phyloP scores from a whole-genome alignment of 352 stramenopile genomes.

The Phytopythium delawarense region DNA sequence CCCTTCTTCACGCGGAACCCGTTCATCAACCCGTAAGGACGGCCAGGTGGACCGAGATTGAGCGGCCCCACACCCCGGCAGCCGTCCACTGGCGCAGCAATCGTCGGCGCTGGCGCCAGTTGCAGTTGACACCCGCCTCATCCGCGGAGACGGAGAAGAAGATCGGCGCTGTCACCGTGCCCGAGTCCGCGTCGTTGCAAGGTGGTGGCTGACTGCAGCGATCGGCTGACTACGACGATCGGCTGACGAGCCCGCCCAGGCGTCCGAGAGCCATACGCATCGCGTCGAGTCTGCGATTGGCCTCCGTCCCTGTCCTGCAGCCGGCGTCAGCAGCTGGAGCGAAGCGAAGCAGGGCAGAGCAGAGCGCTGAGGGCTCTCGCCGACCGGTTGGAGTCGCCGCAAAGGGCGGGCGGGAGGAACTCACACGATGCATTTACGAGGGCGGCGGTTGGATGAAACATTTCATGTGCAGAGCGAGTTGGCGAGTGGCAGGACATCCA shows the following conservation, averaged over 20 bases:
- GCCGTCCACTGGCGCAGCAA: neutral
- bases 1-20: slow-evolving; percentile 49
- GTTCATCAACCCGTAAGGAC: slow-evolving; percentile 54
- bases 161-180: neutral
- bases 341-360: neutral
- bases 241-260: neutral
- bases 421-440: neutral
- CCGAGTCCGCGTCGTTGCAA: neutral
- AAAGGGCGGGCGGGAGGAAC: neutral
- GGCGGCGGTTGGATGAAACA: neutral
- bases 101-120: neutral
- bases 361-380: neutral
- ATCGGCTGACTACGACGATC: neutral
- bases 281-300: no score
- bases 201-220: neutral
- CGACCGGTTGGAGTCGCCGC: no score
- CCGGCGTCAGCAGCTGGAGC: no score
- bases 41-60: neutral
- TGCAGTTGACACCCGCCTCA: neutral
- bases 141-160: neutral
- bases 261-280: no score
- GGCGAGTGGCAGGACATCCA: neutral
- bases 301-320: no score
- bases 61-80: neutral
- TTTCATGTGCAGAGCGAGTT: neutral